phyloP scores from a whole-genome alignment of 2,329 filamentous ascomycete genomes.

The Decorospora gaudefroyi region DNA sequence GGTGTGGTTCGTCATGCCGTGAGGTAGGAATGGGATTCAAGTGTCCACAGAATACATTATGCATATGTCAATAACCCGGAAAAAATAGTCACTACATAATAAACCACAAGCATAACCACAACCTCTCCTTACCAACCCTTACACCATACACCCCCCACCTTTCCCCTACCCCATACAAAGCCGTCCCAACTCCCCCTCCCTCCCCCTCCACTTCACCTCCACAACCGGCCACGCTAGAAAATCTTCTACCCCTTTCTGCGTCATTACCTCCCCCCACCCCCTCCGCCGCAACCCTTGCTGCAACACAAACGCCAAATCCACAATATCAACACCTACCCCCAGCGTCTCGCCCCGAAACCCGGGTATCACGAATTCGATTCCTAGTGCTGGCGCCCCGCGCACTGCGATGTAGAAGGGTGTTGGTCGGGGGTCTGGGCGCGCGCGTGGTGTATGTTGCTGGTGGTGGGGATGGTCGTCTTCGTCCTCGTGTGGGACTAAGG shows the following conservation, averaged over 20 bases:
- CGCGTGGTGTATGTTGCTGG: background rate
- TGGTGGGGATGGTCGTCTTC: background rate
- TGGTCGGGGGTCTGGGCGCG: too few relatives aligned
- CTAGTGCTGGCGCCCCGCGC: background rate
- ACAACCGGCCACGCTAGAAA: conserved; percentile 5
- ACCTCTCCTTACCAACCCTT: too few relatives aligned
- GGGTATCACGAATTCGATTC: conserved; percentile 6
- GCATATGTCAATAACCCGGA: background rate
- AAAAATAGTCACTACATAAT: too few relatives aligned
- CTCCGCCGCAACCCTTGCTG: conserved; percentile 5
- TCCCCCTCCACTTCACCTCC: background rate
- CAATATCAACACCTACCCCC: background rate
- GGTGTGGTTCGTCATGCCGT: conserved; percentile 36
- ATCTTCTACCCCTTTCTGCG: background rate
- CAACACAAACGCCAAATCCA: conserved; percentile 11
- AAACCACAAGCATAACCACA: too few relatives aligned
- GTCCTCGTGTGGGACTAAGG: background rate
- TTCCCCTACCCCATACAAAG: too few relatives aligned
- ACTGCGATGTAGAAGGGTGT: conserved; percentile 6
- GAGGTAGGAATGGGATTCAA: background rate
- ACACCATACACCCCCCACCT: too few relatives aligned
- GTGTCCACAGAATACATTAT: background rate
- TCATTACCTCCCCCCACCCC: conserved; percentile 2
- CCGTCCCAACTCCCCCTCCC: background rate
- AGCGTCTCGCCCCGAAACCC: conserved; percentile 8